Evolutionary conservation across 2,329 filamentous ascomycete genomes (phyloP).

Genomic region (Sporothrix dimorphospora): DNA sequence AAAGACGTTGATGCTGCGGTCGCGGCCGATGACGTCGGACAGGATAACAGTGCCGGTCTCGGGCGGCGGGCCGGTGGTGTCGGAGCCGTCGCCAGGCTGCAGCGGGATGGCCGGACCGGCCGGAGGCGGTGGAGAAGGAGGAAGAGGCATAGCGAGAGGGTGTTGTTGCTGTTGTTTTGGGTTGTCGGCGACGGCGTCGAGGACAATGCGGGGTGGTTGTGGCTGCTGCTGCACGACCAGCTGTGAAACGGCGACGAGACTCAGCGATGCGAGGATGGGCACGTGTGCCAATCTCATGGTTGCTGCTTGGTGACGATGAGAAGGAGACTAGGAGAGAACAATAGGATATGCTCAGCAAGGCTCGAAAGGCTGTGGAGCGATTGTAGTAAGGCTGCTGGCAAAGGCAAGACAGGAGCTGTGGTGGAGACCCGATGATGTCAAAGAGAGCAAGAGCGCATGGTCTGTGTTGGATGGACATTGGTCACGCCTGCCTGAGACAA

Average conservation of each 20-base stretch:
- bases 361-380: not conserved
- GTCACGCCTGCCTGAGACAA: conserved; percentile 19
- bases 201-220: not conserved
- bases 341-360: not conserved
- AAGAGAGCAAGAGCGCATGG: conserved; percentile 1
- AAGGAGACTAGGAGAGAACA: not conserved
- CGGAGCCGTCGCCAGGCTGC: conserved; percentile 37
- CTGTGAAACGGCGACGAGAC: conserved; percentile 29
- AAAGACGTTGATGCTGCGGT: conserved; percentile 81
- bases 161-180: conserved; percentile 18
- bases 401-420: not conserved
- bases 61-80: conserved; percentile 25
- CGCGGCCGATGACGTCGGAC: conserved; percentile 80
- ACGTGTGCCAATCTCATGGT: conserved; percentile 29
- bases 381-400: not conserved
- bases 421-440: conserved; percentile 27
- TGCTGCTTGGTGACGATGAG: not conserved
- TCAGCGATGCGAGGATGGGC: conserved; percentile 31
- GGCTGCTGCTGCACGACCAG: conserved; percentile 29
- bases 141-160: conserved; percentile 34
- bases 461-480: not conserved
- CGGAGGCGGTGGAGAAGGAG: conserved; percentile 33
- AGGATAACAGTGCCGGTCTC: conserved; percentile 62
- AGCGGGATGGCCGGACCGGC: conserved; percentile 34
- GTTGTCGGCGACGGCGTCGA: not conserved